Conservation (phyloP, 2,329 filamentous ascomycete genomes). For the Aphanocladium album region DNA sequence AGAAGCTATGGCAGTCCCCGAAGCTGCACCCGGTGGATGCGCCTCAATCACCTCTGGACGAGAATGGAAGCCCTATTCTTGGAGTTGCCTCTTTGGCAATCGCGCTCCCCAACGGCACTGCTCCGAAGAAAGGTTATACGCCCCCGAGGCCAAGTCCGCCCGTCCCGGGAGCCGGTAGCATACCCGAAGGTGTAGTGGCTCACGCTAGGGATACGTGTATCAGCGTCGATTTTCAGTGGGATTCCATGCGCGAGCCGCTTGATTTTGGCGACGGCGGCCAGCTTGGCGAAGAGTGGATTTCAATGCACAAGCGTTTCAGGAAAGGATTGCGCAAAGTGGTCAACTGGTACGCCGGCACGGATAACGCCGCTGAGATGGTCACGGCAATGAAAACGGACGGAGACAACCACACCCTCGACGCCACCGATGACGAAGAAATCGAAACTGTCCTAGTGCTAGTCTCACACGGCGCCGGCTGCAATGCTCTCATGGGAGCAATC, state of each 20-base stretch:
- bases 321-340: constrained; percentile 73
- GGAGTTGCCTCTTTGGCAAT: constrained; percentile 28
- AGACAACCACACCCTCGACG: constrained; percentile 26
- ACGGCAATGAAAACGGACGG: constrained; percentile 30
- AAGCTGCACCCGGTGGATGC: constrained; percentile 11
- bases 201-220: constrained; percentile 86
- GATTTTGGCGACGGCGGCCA: constrained; percentile 84
- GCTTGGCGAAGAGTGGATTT: constrained; percentile 90
- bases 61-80: constrained; percentile 21
- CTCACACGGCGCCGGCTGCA: constrained; percentile 93
- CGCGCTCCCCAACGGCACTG: constrained; percentile 27
- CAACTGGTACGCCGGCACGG: constrained; percentile 68
- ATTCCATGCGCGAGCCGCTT: constrained; percentile 74
- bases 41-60: constrained; percentile 19
- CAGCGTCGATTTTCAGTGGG: constrained; percentile 91
- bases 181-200: constrained; percentile 81
- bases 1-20: constrained; percentile 7
- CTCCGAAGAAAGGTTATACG: constrained; percentile 52
- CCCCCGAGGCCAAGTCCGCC: constrained; percentile 79
- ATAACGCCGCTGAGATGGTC: constrained; percentile 47
- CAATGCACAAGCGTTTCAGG: constrained; percentile 89
- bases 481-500: constrained; percentile 87
- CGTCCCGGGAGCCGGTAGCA: constrained; percentile 71
- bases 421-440: constrained; percentile 45
- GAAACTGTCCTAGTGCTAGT: constrained; percentile 82